These are phyloP conservation scores for Calvatia gigantea DNA, from an alignment of 768 basidiomycete genomes.

Conservation along the genomic window DNA sequence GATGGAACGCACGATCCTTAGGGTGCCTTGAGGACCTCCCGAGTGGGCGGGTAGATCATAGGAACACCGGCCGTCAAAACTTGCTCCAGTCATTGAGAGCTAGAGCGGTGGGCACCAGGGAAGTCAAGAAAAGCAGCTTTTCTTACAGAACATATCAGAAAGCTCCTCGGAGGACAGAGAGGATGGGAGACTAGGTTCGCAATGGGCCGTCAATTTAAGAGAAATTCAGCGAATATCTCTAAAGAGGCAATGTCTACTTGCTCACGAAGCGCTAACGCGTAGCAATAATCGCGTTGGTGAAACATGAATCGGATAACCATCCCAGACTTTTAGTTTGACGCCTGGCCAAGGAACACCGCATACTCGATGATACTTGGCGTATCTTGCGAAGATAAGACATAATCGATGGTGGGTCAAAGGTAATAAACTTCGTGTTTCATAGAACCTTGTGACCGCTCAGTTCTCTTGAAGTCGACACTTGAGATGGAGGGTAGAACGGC, in stretches of 20 bases:
- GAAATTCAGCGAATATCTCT: not conserved
- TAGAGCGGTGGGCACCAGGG: not conserved
- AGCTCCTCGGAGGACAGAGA: not conserved
- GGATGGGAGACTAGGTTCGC: not conserved
- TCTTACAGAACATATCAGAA: not conserved
- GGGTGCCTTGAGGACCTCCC: conserved; percentile 4
- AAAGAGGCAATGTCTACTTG: not conserved
- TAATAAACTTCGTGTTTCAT: not conserved
- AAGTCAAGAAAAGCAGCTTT: conserved; percentile 1
- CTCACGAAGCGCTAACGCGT: not conserved
- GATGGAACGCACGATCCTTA: conserved; percentile 14
- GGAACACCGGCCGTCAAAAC: conserved; percentile 12
- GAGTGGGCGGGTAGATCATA: conserved; percentile 12
- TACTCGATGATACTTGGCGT: not conserved
- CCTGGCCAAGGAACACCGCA: not conserved
- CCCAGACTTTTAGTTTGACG: not conserved
- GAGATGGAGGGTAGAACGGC: not conserved
- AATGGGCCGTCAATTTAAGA: not conserved
- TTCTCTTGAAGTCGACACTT: not conserved
- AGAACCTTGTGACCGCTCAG: not conserved
- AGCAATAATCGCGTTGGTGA: not conserved
- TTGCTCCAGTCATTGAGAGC: conserved; percentile 17
- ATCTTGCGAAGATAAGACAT: not conserved
- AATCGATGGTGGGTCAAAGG: not conserved
- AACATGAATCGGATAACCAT: not conserved